Base-by-base conservation (phyloP, 768 basidiomycete species). In the Suillus discolor region DNA sequence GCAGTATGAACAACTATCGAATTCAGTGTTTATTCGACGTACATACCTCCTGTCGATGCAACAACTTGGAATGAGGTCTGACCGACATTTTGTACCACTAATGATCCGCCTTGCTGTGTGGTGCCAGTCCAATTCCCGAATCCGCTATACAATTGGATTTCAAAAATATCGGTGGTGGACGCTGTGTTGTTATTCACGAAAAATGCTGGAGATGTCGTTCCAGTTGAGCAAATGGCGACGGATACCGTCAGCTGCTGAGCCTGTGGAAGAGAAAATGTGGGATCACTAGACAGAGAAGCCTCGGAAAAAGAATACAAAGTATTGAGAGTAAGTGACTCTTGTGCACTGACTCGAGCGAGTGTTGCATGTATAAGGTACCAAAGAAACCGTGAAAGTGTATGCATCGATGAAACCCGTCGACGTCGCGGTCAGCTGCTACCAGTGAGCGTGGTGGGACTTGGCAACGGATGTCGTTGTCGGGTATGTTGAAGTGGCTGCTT, bases 11-110 rank as follows among this genome's bases (percentile, higher is more conserved):
- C 31, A 57, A 20, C 39, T 47, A n/a, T 61, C 47, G 20, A 34
- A 39, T 42, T 34, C 57, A 66, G 15, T 38, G 39, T 53, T 28
- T 51, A 54, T 38, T 5, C 51, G 42, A 54, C 34, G 38, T 6
- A 60, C 76, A 62, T 67, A 82, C 83, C 79, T 62, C 72, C 76
- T 64, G 77, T 79, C 23, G 89, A 89, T 2, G 88, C 77, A 4
- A 83, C 86, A 15, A 92, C 69, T 71, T 93, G 84, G 65, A 90
- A 88, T 0, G 84, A 76, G 34, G 82, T 75, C 54, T 80, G 74
- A 18, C 71, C 74, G 49, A 72, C 71, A 36, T 73, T 72, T 51
- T 83, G 80, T 8, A 90, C 81, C 0, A 83, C 79, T 31, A 93
- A 71, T 25, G 84, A 75, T 1, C 86, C 90, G 1, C 88, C 89